phyloP scores from a whole-genome alignment of 164 flowering plant species.

The Vitis rotundifolia region DNA sequence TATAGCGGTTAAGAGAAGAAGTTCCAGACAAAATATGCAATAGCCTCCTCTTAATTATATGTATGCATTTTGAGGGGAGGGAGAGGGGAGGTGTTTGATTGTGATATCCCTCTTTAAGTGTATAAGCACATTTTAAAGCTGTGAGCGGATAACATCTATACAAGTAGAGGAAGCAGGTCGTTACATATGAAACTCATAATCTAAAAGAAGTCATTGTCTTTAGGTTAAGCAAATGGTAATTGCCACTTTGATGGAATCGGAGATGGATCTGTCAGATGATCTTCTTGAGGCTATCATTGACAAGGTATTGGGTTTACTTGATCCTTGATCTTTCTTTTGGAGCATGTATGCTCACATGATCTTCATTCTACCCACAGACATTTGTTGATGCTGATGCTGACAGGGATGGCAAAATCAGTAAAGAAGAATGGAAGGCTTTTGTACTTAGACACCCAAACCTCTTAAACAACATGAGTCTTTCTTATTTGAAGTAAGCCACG shows the following conservation, averaged over 20 bases:
- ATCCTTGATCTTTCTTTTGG: neutral
- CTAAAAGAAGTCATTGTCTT: neutral
- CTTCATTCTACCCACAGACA: constrained; percentile 47
- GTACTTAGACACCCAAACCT: constrained; percentile 62
- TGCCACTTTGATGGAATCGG: constrained; percentile 43
- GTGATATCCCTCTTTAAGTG: too few species aligned
- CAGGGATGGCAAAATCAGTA: constrained; percentile 68
- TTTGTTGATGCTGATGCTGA: constrained; percentile 85
- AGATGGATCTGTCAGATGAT: constrained; percentile 38
- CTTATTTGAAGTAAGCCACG: constrained; percentile 66
- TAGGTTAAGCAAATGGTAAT: constrained; percentile 57
- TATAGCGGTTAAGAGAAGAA: too few species aligned
- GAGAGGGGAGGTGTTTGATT: too few species aligned
- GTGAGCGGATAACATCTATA: neutral
- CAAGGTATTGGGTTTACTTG: constrained; percentile 21
- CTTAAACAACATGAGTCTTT: constrained; percentile 87
- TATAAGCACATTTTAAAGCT: neutral
- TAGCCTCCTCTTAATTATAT: too few species aligned
- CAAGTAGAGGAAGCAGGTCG: neutral
- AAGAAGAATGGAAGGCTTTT: constrained; percentile 77
- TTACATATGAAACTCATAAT: neutral
- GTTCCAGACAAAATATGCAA: too few species aligned
- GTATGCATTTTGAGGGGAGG: too few species aligned
- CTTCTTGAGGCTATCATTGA: constrained; percentile 40
- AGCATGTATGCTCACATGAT: neutral